Percentiles rank a stretch among this genome's conserved stretches.
These are phyloP conservation scores for Hypholoma fasciculare DNA, from an alignment of 768 basidiomycete species.

Conservation along the genomic window DNA sequence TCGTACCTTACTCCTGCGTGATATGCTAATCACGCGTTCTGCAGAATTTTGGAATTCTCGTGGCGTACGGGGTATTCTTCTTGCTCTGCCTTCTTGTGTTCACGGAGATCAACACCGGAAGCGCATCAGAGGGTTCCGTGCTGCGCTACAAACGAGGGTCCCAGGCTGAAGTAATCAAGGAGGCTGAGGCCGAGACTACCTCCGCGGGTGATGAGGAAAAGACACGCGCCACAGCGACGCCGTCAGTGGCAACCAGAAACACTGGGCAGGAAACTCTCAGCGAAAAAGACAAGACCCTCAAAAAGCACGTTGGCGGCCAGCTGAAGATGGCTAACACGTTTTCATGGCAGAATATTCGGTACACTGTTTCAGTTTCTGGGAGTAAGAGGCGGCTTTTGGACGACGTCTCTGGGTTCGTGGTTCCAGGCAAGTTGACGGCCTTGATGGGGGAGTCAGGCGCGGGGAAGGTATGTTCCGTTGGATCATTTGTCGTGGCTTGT, in stretches of 20 bases:
- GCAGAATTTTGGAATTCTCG: constrained; percentile 70
- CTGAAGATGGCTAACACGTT: constrained; percentile 61
- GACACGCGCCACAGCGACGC: not conserved
- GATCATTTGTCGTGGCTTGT: not conserved
- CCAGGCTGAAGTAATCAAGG: constrained; percentile 27
- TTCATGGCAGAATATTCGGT: constrained; percentile 76
- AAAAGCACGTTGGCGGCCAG: constrained; percentile 37
- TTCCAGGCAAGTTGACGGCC: constrained; percentile 79
- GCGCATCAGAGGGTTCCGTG: constrained; percentile 37
- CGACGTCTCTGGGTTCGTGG: constrained; percentile 77
- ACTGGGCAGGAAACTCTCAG: constrained; percentile 10
- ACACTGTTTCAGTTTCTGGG: constrained; percentile 56
- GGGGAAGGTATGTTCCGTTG: constrained; percentile 42
- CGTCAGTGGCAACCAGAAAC: not conserved
- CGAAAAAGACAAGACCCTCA: constrained; percentile 4
- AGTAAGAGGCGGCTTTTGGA: constrained; percentile 57
- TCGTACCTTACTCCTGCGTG: not conserved
- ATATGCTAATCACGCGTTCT: not conserved
- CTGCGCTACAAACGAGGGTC: constrained; percentile 69
- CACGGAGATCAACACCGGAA: constrained; percentile 51
- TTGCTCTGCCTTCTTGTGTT: constrained; percentile 53
- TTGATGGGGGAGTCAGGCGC: constrained; percentile 66
- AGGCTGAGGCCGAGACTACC: constrained; percentile 26
- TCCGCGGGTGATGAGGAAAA: constrained; percentile 36
- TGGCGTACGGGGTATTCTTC: constrained; percentile 68